phyloP scores from a whole-genome alignment of 1,284 basidiomycete species.

The Irpex rosettiformis region DNA sequence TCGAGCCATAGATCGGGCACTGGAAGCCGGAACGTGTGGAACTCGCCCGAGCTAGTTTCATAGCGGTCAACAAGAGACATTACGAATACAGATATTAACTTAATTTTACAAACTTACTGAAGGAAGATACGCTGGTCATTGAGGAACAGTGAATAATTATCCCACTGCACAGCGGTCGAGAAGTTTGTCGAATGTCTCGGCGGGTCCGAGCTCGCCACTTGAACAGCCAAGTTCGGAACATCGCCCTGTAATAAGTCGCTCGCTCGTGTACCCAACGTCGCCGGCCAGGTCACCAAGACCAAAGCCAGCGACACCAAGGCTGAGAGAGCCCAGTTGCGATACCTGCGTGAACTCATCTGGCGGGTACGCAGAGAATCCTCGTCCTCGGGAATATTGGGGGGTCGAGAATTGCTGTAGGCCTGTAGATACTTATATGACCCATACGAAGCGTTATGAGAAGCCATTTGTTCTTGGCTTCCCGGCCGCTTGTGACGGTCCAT shows the following conservation, averaged over 20 bases:
- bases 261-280: neutral
- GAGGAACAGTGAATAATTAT: conserved; percentile 30
- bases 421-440: neutral
- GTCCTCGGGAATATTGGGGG: neutral
- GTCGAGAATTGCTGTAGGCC: neutral
- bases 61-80: neutral
- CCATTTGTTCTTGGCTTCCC: neutral
- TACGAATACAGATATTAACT: neutral
- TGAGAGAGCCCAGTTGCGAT: conserved; percentile 14
- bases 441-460: neutral
- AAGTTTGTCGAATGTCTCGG: conserved; percentile 28
- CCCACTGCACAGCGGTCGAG: conserved; percentile 29
- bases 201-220: conserved; percentile 17
- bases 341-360: conserved; percentile 5
- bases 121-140: conserved; percentile 37
- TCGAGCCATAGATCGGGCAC: conserved; percentile 80
- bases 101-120: conserved; percentile 35
- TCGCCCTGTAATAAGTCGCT: neutral
- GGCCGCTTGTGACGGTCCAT: neutral
- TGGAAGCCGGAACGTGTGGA: conserved; percentile 81
- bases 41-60: conserved; percentile 60
- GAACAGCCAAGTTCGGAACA: neutral
- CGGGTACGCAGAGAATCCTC: neutral
- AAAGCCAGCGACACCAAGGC: conserved; percentile 11
- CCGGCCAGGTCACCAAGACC: conserved; percentile 14